Evolutionary conservation across 2,329 filamentous ascomycete species (phyloP), one percentile per base, ranked within the genome.

Genomic region (Sphaerulina populicola): DNA sequence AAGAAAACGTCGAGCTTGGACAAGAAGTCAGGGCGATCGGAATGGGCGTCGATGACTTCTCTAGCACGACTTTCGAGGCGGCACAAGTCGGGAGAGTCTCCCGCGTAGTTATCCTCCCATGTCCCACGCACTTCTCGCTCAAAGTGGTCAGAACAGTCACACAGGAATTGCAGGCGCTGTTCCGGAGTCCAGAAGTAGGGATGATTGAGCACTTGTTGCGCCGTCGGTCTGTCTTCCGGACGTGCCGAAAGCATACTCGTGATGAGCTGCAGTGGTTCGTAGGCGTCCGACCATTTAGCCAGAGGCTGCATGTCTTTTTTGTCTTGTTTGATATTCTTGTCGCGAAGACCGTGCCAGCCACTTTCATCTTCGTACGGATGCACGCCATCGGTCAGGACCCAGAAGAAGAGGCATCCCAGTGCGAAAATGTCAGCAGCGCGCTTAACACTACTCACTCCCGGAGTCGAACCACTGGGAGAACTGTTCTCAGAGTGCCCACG

Each of bases 351-450:
- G 81, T 94, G 94, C 74, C 93, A 97, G 44, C 88, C 83, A 64
- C 93, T 89, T 50, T 93, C 90, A 56, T 89, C 90, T 66, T 96
- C 91, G 63, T 94, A 98, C 0, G 93, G 93, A 68, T 98, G 93
- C 1, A 79, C 81, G 12, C 93, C 93, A 56, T 89, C 86, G 1
- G 91, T 96, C 53, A 98, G 77, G n/a, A 97, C 90, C 67, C 96
- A 98, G 72, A 90, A 97, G 74, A 96, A 98, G n/a, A 98, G 89
- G 47, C 95, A 85, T 1, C 93, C 93, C 33, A 98, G 78, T 0
- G 90, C 95, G 72, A 98, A 98, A 23, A 98, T 95, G 66, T 98
- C 93, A 55, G 97, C 96, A 7, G 93, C 88, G 41, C 93, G 85
- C 41, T 94, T 98, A 6, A 94, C 91, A 46, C 93, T 86, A 53